Evolutionary conservation across 2,329 filamentous ascomycete species (phyloP).

Genomic region (Colletotrichum sp.): DNA sequence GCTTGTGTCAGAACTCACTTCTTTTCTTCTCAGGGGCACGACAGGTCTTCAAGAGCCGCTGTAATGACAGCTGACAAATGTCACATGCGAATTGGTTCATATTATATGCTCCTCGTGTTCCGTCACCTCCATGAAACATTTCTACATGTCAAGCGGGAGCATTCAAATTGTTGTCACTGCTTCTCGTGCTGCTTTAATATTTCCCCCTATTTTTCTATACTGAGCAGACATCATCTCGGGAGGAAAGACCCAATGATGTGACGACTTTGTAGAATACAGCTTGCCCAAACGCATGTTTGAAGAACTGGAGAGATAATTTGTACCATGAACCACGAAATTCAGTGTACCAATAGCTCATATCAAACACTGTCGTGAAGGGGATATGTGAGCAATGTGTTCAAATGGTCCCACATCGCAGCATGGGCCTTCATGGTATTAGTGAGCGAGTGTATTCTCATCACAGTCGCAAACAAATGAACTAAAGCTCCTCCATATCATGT

Average conservation of each 20-base stretch:
- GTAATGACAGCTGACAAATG: background rate
- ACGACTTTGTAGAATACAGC: background rate
- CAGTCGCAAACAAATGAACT: background rate
- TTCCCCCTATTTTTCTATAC: background rate
- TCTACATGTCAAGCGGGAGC: background rate
- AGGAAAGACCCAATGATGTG: background rate
- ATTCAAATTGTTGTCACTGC: background rate
- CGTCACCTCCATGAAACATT: background rate
- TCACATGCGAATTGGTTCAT: background rate
- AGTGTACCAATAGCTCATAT: fast-evolving
- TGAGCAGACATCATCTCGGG: background rate
- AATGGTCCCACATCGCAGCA: background rate
- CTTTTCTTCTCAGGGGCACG: background rate
- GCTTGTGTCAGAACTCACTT: background rate
- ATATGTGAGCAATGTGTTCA: background rate
- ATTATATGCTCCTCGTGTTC: background rate
- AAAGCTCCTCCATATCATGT: background rate
- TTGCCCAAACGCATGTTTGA: background rate
- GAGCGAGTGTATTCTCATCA: background rate
- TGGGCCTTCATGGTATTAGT: background rate
- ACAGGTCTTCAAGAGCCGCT: background rate
- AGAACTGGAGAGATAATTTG: background rate
- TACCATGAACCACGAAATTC: background rate
- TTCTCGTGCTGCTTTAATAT: background rate
- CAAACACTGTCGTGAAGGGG: background rate